These are phyloP conservation scores for Groenewaldozyma auringiensis DNA, from an alignment of 1,139 yeast species.

Conservation along the genomic window DNA sequence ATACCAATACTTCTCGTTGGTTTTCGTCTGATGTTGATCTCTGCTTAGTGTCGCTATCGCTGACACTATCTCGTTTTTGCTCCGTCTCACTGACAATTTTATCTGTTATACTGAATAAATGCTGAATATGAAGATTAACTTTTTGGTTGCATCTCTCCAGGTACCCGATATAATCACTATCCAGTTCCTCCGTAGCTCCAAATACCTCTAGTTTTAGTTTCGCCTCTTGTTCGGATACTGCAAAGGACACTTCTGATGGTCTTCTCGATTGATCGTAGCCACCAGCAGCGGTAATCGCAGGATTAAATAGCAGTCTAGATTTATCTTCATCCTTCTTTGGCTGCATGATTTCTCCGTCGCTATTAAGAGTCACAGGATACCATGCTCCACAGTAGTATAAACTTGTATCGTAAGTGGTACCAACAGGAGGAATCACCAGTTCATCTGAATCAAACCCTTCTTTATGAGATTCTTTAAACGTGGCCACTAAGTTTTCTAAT, in stretches of 20 bases:
- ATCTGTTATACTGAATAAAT: not conserved
- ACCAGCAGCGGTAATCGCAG: conserved; percentile 3
- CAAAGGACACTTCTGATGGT: not conserved
- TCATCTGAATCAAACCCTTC: conserved; percentile 1
- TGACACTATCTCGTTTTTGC: not conserved
- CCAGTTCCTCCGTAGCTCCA: not conserved
- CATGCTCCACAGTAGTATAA: not conserved
- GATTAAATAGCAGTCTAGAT: not conserved
- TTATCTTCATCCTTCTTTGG: not conserved
- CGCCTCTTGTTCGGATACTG: not conserved
- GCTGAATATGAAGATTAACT: not conserved
- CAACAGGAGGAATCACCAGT: not conserved
- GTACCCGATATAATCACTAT: not conserved
- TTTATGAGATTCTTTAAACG: not conserved
- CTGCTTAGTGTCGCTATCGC: too few species aligned
- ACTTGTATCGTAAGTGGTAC: not conserved
- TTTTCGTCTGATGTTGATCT: not conserved
- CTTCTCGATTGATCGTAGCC: conserved; percentile 1
- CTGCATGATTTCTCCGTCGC: not conserved
- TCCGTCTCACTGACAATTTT: not conserved
- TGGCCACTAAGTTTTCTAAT: not conserved
- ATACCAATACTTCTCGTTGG: not conserved
- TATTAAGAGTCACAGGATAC: not conserved
- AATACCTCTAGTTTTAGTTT: not conserved
- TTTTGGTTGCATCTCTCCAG: conserved; percentile 1